Conservation (phyloP, 129 eudicot species). For the Deinandra increscens region DNA sequence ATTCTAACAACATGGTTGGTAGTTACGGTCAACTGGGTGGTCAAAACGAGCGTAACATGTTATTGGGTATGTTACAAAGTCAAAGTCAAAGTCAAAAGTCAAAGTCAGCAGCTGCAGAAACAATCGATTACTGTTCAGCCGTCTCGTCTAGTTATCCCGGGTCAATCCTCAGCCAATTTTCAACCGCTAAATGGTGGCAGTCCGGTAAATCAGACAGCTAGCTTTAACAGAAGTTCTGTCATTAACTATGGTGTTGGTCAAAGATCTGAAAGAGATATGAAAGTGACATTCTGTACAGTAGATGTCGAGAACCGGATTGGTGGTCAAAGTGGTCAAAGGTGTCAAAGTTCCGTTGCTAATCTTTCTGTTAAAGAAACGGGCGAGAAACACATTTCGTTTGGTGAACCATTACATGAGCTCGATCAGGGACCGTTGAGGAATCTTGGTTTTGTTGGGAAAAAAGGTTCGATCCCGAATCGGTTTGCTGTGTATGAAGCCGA, state of each 20-base stretch:
- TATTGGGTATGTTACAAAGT: slow-evolving; percentile 40
- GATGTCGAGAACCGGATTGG: slow-evolving; percentile 26
- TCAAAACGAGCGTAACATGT: slow-evolving; percentile 42
- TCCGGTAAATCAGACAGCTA: slow-evolving; percentile 37
- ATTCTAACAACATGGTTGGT: slow-evolving; percentile 42
- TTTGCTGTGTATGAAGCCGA: slow-evolving; percentile 59
- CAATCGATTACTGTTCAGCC: slow-evolving; percentile 67
- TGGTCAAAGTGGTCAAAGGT: slow-evolving; percentile 30
- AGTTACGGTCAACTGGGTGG: slow-evolving; percentile 37
- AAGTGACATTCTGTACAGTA: slow-evolving; percentile 21
- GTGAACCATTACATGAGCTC: slow-evolving; percentile 32
- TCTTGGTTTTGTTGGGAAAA: slow-evolving; percentile 53
- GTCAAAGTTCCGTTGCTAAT: slow-evolving; percentile 28
- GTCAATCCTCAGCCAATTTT: slow-evolving; percentile 39
- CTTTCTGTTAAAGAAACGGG: slow-evolving; percentile 19
- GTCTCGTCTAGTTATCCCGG: slow-evolving; percentile 67
- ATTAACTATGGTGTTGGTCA: slow-evolving; percentile 43
- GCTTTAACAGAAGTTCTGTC: slow-evolving; percentile 34
- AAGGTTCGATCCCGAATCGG: slow-evolving; percentile 56
- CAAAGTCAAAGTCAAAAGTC: slow-evolving; percentile 44
- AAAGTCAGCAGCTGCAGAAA: slow-evolving; percentile 40
- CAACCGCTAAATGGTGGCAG: slow-evolving; percentile 43
- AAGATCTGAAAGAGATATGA: slow-evolving; percentile 34
- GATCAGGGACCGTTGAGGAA: slow-evolving; percentile 45
- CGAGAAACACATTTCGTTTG: slow-evolving; percentile 43